Evolutionary conservation across 768 basidiomycete species (phyloP).

Genomic region (Leccinum subtestaceum): DNA sequence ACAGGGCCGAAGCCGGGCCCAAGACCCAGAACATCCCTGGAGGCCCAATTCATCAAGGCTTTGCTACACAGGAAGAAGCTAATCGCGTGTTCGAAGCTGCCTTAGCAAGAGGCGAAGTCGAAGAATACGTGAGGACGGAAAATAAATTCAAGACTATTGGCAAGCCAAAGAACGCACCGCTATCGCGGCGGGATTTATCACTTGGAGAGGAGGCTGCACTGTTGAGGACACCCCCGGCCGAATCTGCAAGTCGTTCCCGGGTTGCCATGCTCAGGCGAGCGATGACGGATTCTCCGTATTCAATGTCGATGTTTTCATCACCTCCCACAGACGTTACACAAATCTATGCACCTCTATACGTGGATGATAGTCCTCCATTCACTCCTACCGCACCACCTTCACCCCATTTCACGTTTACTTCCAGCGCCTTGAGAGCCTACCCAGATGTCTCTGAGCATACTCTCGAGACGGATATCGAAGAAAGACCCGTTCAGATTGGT

Average conservation of each 20-base stretch:
- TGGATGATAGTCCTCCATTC: constrained; percentile 10
- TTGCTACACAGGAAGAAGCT: constrained; percentile 43
- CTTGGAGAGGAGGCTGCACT: constrained; percentile 15
- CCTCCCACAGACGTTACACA: constrained; percentile 28
- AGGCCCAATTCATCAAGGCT: constrained; percentile 43
- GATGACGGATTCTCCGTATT: constrained; percentile 10
- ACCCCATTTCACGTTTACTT: constrained; percentile 18
- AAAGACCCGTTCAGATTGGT: constrained; percentile 1
- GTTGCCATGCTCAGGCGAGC: constrained; percentile 7
- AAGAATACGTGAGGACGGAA: constrained; percentile 9
- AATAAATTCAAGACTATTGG: neutral
- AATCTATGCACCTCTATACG: constrained; percentile 15
- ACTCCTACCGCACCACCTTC: constrained; percentile 8
- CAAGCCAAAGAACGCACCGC: constrained; percentile 6
- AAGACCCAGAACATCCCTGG: constrained; percentile 43
- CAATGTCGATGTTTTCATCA: constrained; percentile 17
- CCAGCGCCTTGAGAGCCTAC: constrained; percentile 19
- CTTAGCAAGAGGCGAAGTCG: constrained; percentile 28
- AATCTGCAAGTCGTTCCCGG: constrained; percentile 3
- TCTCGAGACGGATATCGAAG: neutral
- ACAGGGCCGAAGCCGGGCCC: constrained; percentile 47
- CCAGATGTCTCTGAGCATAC: constrained; percentile 1
- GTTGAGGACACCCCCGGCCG: constrained; percentile 14
- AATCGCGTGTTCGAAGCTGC: constrained; percentile 29
- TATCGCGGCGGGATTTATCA: constrained; percentile 12